Evolutionary conservation across 164 flowering plant species (phyloP).

Genomic region (Dillenia turbinata): DNA sequence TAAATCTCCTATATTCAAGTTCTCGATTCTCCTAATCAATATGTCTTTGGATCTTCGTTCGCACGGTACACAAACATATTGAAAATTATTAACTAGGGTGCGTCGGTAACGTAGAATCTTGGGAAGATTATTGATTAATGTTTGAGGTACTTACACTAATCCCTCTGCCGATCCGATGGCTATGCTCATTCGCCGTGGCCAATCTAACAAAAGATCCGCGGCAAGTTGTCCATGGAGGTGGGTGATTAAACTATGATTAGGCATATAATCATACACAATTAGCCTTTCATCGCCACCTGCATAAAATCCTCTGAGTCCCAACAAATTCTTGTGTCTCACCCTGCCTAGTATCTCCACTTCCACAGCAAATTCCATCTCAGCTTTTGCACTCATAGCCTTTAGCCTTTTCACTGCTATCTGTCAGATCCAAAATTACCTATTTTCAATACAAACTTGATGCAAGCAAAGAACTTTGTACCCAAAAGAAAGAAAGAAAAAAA

Average conservation of each 20-base stretch:
- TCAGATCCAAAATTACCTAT: background rate
- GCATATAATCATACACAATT: constrained; percentile 79
- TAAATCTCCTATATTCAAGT: too few species aligned
- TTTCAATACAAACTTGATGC: too few species aligned
- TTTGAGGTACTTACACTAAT: constrained; percentile 46
- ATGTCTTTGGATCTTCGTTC: too few species aligned
- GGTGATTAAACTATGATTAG: constrained; percentile 62
- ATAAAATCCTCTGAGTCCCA: constrained; percentile 64
- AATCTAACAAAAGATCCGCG: constrained; percentile 44
- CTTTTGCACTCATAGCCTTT: constrained; percentile 57
- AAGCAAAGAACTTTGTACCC: background rate
- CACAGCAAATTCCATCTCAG: constrained; percentile 80
- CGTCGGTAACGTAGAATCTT: background rate
- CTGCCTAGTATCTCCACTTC: constrained; percentile 81
- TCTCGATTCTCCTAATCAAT: too few species aligned
- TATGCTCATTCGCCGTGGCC: constrained; percentile 48
- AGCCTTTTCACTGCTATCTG: constrained; percentile 75
- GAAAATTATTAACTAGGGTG: background rate
- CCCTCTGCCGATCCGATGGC: constrained; percentile 73
- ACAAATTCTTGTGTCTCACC: constrained; percentile 68
- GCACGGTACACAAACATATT: background rate
- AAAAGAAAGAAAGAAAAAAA: background rate
- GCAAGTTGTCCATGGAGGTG: constrained; percentile 69
- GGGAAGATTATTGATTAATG: background rate
- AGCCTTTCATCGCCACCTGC: constrained; percentile 72